These are phyloP conservation scores for Suillus sp. DNA, from an alignment of 768 basidiomycete genomes.

Conservation along the genomic window DNA sequence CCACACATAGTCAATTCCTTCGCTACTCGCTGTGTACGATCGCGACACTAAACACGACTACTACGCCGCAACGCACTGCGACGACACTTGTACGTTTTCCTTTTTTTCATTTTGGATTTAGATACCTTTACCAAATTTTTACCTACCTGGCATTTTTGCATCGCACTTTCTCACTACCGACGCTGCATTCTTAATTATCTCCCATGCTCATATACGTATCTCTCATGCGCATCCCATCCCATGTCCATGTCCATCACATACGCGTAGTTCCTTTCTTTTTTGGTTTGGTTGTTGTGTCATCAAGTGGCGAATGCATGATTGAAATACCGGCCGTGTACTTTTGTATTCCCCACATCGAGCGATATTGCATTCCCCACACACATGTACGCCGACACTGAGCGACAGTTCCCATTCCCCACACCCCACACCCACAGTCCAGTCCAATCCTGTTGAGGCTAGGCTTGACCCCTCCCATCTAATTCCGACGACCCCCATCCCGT, in stretches of 20 bases:
- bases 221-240: background rate
- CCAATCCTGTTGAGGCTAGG: background rate
- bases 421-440: background rate
- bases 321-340: background rate
- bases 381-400: background rate
- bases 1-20: background rate
- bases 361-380: conserved; percentile 1
- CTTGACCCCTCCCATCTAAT: background rate
- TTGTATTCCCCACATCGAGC: background rate
- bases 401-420: background rate
- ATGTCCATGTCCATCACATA: background rate
- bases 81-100: conserved; percentile 1
- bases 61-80: background rate
- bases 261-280: background rate
- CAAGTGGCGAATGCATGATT: conserved; percentile 2
- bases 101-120: conserved; percentile 6
- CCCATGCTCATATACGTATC: conserved; percentile 10
- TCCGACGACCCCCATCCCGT: background rate
- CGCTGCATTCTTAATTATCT: conserved; percentile 15
- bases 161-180: conserved; percentile 11
- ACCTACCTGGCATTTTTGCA: conserved; percentile 6
- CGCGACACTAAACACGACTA: background rate
- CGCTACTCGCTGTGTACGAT: background rate
- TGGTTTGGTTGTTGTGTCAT: background rate
- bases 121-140: conserved; percentile 1